phyloP scores from a whole-genome alignment of 2,329 filamentous ascomycete genomes.

The Paramyrothecium roridum region DNA sequence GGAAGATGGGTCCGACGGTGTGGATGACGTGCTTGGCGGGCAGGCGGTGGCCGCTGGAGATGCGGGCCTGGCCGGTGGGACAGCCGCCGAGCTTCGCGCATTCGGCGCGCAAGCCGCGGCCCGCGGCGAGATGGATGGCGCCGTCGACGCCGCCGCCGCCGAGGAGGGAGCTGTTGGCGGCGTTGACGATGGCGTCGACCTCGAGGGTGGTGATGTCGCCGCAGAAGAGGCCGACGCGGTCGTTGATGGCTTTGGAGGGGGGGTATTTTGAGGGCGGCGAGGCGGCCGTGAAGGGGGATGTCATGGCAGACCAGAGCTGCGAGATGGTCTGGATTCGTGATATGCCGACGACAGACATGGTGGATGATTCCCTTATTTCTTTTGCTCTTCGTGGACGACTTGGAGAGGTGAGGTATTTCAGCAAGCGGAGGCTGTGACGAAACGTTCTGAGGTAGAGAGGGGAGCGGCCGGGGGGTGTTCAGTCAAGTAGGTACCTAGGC shows the following conservation, averaged over 20 bases:
- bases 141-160: constrained; percentile 91
- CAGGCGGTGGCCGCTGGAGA: constrained; percentile 74
- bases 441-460: too few species aligned
- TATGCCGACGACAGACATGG: constrained; percentile 36
- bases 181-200: constrained; percentile 87
- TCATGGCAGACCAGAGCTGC: constrained; percentile 54
- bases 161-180: constrained; percentile 74
- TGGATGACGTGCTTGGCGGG: constrained; percentile 82
- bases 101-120: constrained; percentile 63
- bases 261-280: constrained; percentile 14
- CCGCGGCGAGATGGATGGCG: constrained; percentile 83
- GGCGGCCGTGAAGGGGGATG: constrained; percentile 14
- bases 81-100: constrained; percentile 73
- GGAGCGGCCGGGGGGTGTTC: too few species aligned
- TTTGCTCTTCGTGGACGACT: neutral
- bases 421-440: too few species aligned
- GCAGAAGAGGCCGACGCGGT: constrained; percentile 66
- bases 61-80: constrained; percentile 73
- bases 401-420: too few species aligned
- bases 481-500: too few species aligned
- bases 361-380: neutral
- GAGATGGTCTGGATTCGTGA: constrained; percentile 60
- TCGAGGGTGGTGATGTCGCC: constrained; percentile 79
- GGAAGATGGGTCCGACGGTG: constrained; percentile 82
- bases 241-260: constrained; percentile 59